Base-by-base conservation (phyloP, 768 basidiomycete species). In the Phlebiopsis flavidoalba region DNA sequence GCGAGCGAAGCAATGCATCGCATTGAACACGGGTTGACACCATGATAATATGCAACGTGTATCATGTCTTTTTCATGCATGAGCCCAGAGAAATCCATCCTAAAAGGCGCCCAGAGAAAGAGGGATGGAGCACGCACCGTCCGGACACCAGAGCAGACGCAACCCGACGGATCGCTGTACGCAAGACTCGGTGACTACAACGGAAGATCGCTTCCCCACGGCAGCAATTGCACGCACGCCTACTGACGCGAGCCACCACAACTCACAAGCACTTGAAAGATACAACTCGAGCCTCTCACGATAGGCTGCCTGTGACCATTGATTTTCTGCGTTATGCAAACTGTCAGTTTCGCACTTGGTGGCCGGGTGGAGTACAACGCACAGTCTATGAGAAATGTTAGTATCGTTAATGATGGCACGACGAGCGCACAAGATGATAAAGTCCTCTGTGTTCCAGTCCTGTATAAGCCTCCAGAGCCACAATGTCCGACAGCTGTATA, bases 181-280 rank as follows among this genome's bases (percentile, higher is more conserved):
- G n/a, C n/a, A n/a, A n/a, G n/a, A n/a, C n/a, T n/a, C n/a, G n/a
- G n/a, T n/a, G n/a, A n/a, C n/a, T n/a, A n/a, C n/a, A n/a, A n/a
- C n/a, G n/a, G n/a, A n/a, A 26, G 19, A 12, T n/a, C 24, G 51
- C 19, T 31, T 50, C 22, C n/a, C 6, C n/a, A 31, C 59, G 57
- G 24, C 35, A 36, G 19, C n/a, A 49, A 26, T 31, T 2, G 62
- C 17, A 37, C 60, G 50, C 37, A 19, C 31, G 73, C 85, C 63
- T 69, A 88, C 90, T n/a, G n/a, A n/a, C n/a, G n/a, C 77, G 40
- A 93, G 76, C 91, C 91, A 93, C n/a, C 37, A 91, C 67, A 19
- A 82, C 75, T 10, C 79, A n/a, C 82, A 33, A 89, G 66, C 21
- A 87, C 62, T n/a, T n/a, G n/a, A 69, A 86, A 81, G 57, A 86